A percentile compares a stretch with the other conserved stretches of the same genome.
Conservation (phyloP, 179 eudicot genomes). For the Beta corolliflora region DNA sequence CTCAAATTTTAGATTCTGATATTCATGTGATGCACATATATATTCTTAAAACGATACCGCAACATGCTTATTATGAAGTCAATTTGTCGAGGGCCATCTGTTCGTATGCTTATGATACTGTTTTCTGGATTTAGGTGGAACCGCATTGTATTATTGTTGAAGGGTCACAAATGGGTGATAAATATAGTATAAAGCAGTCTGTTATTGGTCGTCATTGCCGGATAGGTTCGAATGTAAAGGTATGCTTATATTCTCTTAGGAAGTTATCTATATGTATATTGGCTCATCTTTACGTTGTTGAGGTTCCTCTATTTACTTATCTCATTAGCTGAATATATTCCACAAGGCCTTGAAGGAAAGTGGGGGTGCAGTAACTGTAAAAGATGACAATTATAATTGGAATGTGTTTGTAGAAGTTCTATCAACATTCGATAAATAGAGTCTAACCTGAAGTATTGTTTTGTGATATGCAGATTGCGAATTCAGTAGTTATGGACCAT, state of each 20-base stretch:
- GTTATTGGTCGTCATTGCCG: constrained; percentile 96
- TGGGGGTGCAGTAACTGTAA: not conserved
- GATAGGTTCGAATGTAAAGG: constrained; percentile 97
- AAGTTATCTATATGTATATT: not conserved
- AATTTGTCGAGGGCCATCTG: not conserved
- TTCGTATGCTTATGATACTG: not conserved
- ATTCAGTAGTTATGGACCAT: constrained; percentile 90
- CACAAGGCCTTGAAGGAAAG: not conserved
- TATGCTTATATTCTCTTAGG: constrained; percentile 22
- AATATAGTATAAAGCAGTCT: constrained; percentile 92
- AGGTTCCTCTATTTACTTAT: not conserved
- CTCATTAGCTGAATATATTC: not conserved
- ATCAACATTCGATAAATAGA: not conserved
- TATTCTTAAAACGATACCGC: too few species aligned
- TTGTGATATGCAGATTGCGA: constrained; percentile 62
- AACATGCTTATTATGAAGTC: not conserved
- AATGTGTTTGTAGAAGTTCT: not conserved
- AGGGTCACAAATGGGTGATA: constrained; percentile 96
- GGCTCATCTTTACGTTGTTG: not conserved
- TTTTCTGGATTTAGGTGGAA: constrained; percentile 59
- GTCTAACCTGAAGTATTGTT: not conserved
- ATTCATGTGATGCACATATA: too few species aligned
- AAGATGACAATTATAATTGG: not conserved
- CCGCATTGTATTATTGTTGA: constrained; percentile 96
- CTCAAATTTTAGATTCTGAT: not conserved